These are phyloP conservation scores for Chrysoporthe austroafricana DNA, from an alignment of 2,329 filamentous ascomycete genomes.

Conservation along the genomic window DNA sequence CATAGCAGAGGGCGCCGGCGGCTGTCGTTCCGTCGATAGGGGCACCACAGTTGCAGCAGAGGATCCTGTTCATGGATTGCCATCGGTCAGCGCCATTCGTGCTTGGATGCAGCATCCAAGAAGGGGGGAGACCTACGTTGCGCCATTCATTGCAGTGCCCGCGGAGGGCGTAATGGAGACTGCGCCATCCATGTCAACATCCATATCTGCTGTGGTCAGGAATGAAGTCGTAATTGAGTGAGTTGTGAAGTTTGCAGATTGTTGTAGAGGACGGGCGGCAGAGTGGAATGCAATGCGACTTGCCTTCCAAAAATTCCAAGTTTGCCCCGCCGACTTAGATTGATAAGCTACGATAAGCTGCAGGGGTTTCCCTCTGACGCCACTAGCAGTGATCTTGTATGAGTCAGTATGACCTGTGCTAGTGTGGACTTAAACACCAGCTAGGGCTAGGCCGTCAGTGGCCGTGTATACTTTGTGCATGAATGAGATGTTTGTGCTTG, in stretches of 20 bases:
- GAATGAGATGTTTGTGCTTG: too few relatives aligned
- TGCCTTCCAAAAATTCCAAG: conserved; percentile 27
- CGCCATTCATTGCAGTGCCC: conserved; percentile 40
- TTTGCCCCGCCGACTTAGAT: conserved; percentile 26
- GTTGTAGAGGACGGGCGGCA: background rate
- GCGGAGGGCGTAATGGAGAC: conserved; percentile 41
- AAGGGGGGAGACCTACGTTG: conserved; percentile 44
- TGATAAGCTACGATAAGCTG: conserved; percentile 30
- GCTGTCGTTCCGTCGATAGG: conserved; percentile 90
- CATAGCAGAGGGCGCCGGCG: conserved; percentile 88
- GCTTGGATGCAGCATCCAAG: background rate
- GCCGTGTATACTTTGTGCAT: too few relatives aligned
- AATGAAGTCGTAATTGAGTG: background rate
- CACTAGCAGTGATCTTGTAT: background rate
- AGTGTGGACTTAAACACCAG: background rate
- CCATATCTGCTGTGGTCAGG: conserved; percentile 40
- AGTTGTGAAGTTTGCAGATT: background rate
- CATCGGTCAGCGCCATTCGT: conserved; percentile 4
- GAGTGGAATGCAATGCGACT: background rate
- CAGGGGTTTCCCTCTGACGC: background rate
- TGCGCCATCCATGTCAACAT: conserved; percentile 50
- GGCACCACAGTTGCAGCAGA: conserved; percentile 97
- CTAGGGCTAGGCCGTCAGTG: too few relatives aligned
- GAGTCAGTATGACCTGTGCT: background rate
- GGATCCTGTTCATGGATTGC: conserved; percentile 61